Evolutionary conservation across 2,329 filamentous ascomycete genomes (phyloP), one percentile per base, ranked within the genome.

Genomic region (Beauveria rudraprayagi): DNA sequence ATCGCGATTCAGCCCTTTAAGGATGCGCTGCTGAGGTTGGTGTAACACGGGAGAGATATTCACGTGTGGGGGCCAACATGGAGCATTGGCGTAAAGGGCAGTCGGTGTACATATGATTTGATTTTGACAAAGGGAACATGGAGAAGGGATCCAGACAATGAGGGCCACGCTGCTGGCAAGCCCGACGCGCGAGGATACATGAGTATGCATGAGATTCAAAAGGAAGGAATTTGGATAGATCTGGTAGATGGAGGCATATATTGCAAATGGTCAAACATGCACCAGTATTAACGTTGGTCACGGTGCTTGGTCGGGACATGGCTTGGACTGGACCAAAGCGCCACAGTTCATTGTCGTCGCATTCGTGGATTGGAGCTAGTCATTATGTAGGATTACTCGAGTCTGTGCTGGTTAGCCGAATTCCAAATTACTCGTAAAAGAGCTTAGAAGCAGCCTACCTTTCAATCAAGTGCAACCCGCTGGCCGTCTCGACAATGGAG

Each of bases 381-480:
- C 17, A 40, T 40, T 48, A 48, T 22, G 30, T 43, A 56, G 14
- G 9, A 43, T 56, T 52, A 50, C 9, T 61, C 56, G 11, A 58
- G 56, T 17, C 56, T 58, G 22, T 30, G 5, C n/a, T 19, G 26
- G 44, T 57, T 14, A 48, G 44, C 30, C 22, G 17, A 5, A 6
- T 14, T 16, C 11, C 11, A 16, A 14, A 37, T 14, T 28, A 37
- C 5, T 3, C 17, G n/a, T 1, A 11, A 5, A 5, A 14, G 6
- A 34, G 14, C 11, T 37, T 11, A 6, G 11, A 14, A 19, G 16
- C 6, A 19, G 65, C 75, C 62, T 82, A 95, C 91, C 92, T 88
- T 78, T 97, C 89, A 76, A 99, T 99, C 76, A 99, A 80, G 78
- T 99, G 94, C 70, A 97, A 80, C 1, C 94, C 94, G 57, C 92